phyloP scores from a whole-genome alignment of 75 land plant species.

The Cupressus sempervirens region DNA sequence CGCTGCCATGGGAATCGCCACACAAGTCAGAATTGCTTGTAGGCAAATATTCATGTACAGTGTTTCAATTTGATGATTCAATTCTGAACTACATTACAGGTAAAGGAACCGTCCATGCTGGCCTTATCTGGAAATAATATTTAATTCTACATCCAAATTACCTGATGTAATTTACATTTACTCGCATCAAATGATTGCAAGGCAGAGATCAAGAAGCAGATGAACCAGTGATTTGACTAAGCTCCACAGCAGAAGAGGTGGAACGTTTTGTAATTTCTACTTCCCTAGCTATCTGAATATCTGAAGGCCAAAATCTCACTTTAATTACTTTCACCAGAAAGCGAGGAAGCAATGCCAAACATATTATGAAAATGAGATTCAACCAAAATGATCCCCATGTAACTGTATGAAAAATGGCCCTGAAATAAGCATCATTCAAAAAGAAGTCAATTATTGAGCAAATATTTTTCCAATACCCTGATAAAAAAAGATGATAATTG shows the following conservation, averaged over 20 bases:
- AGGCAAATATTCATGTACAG: not conserved
- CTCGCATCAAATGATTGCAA: not conserved
- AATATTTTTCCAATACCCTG: not conserved
- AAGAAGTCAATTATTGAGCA: not conserved
- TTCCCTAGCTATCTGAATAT: conserved; percentile 78
- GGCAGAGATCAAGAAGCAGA: not conserved
- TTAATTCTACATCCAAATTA: not conserved
- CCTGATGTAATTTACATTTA: not conserved
- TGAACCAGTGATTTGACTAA: conserved; percentile 8
- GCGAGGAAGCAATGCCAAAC: conserved; percentile 75
- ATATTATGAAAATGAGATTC: conserved; percentile 46
- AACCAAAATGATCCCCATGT: conserved; percentile 63
- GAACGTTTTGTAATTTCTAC: conserved; percentile 37
- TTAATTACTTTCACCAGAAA: conserved; percentile 57
- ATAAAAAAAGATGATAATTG: not conserved
- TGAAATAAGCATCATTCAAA: conserved; percentile 25
- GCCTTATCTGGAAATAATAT: not conserved
- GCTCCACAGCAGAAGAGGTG: conserved; percentile 5
- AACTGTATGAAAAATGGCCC: conserved; percentile 62
- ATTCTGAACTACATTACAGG: not conserved
- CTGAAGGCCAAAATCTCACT: conserved; percentile 70
- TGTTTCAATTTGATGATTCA: not conserved
- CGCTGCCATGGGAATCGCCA: not conserved
- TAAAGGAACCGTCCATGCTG: not conserved
- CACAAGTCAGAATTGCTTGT: not conserved